These are phyloP conservation scores for Rhododendron molle DNA, from an alignment of 148 eudicot species.

Conservation along the genomic window DNA sequence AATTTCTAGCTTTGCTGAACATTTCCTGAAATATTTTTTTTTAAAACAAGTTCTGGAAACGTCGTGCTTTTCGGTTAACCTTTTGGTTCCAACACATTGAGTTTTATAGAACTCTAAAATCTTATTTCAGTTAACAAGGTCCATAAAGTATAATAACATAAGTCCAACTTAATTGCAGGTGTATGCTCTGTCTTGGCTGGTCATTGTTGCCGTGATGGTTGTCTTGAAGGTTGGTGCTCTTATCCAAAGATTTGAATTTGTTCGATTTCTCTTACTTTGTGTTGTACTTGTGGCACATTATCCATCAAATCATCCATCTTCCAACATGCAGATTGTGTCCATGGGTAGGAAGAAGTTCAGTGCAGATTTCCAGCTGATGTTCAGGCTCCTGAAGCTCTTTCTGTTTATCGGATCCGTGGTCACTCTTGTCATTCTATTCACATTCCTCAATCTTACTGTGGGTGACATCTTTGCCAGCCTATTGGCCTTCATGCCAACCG, in stretches of 20 bases:
- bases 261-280: neutral
- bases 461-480: slow-evolving; percentile 21
- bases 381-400: slow-evolving; percentile 17
- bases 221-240: slow-evolving; percentile 48
- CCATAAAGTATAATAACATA: neutral
- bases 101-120: neutral
- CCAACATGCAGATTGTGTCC: slow-evolving; percentile 18
- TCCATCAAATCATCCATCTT: neutral
- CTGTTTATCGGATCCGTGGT: slow-evolving; percentile 14
- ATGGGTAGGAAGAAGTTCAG: slow-evolving; percentile 18
- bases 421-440: slow-evolving; percentile 8
- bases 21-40: neutral
- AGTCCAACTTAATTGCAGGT: slow-evolving; percentile 32
- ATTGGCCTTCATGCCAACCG: slow-evolving; percentile 26
- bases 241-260: neutral
- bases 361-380: slow-evolving; percentile 21
- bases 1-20: neutral
- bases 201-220: slow-evolving; percentile 63
- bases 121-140: neutral
- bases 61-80: neutral
- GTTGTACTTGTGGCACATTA: neutral
- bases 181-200: slow-evolving; percentile 77
- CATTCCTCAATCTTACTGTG: slow-evolving; percentile 16
- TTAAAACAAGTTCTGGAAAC: neutral
- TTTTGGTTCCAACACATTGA: neutral